Conservation (phyloP, 306 rosid species). For the Arachis stenosperma region DNA sequence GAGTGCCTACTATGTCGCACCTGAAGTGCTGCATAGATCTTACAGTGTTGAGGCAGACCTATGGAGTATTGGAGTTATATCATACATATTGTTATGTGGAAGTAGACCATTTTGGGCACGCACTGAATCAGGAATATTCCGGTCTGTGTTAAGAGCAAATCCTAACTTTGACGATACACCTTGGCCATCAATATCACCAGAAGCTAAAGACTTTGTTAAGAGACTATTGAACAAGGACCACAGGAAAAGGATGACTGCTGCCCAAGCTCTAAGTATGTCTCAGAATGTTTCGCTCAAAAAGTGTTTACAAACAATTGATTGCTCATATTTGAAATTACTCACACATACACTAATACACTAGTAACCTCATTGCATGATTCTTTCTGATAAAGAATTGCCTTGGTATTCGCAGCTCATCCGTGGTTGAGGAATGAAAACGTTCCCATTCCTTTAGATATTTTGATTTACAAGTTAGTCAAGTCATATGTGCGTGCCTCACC, state of each 20-base stretch:
- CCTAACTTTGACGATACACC: slow-evolving; percentile 93
- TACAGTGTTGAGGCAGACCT: slow-evolving; percentile 88
- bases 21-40: slow-evolving; percentile 96
- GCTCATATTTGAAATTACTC: slow-evolving; percentile 23
- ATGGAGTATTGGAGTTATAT: slow-evolving; percentile 97
- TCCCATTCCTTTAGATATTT: slow-evolving; percentile 76
- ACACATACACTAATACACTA: slow-evolving; percentile 2
- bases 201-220: slow-evolving; percentile 92
- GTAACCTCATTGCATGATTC: slow-evolving; percentile 17
- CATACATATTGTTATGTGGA: slow-evolving; percentile 90
- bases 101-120: slow-evolving; percentile 99
- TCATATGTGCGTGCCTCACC: slow-evolving; percentile 77
- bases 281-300: slow-evolving; percentile 33
- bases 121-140: slow-evolving; percentile 96
- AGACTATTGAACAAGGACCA: slow-evolving; percentile 95
- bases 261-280: slow-evolving; percentile 84
- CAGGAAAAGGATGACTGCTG: slow-evolving; percentile 95
- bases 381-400: slow-evolving; percentile 39
- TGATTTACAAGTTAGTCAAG: slow-evolving; percentile 82
- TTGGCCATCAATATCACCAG: slow-evolving; percentile 91
- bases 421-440: slow-evolving; percentile 79
- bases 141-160: slow-evolving; percentile 88
- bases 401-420: slow-evolving; percentile 81
- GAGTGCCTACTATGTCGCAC: slow-evolving; percentile 97
- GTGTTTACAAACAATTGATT: slow-evolving; percentile 19